Evolutionary conservation across 2,329 filamentous ascomycete species (phyloP).

Genomic region (Monosporascus sp.): DNA sequence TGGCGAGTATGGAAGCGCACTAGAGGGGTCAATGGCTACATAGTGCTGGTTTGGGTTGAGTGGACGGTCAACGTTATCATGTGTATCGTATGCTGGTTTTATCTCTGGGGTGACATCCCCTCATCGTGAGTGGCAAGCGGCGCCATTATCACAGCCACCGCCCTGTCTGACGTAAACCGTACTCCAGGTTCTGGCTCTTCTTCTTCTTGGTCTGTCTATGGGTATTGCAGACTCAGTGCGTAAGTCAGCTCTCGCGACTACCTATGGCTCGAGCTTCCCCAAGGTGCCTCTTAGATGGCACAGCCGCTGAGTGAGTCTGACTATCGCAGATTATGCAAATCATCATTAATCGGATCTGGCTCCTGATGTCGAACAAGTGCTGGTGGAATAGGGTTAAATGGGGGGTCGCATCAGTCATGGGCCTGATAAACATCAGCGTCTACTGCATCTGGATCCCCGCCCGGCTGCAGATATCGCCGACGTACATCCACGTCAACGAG

Average conservation of each 20-base stretch:
- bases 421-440: conserved; percentile 36
- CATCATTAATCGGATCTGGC: conserved; percentile 38
- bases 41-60: conserved; percentile 31
- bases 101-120: conserved; percentile 18
- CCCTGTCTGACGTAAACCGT: not conserved
- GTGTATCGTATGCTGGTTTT: conserved; percentile 24
- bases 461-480: conserved; percentile 28
- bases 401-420: conserved; percentile 31
- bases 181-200: conserved; percentile 6
- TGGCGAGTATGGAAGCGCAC: conserved; percentile 15
- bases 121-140: conserved; percentile 11
- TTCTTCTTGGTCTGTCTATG: conserved; percentile 22
- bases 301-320: too few relatives aligned
- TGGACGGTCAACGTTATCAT: conserved; percentile 21
- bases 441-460: conserved; percentile 41
- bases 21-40: conserved; percentile 21
- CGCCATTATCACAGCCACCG: too few relatives aligned
- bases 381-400: conserved; percentile 30
- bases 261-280: too few relatives aligned
- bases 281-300: too few relatives aligned
- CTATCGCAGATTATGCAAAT: conserved; percentile 32
- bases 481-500: conserved; percentile 32
- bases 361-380: conserved; percentile 30
- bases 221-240: conserved; percentile 31
- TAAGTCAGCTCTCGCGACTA: too few relatives aligned